Conservation (phyloP, 805 yeast species). For the Candida tammaniensis region DNA sequence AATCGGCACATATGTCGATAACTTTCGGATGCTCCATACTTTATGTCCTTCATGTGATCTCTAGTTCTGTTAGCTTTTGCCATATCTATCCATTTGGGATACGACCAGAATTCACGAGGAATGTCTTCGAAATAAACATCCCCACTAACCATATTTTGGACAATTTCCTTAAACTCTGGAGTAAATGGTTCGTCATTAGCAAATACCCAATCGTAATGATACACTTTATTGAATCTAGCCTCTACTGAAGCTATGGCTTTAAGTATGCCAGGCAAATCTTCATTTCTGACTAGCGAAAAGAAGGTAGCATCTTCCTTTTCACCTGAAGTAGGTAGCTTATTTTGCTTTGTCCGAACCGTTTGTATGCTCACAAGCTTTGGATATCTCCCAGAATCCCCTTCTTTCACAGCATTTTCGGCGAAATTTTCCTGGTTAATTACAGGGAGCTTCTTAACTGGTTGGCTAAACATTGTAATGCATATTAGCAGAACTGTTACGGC, state of each 20-base stretch:
- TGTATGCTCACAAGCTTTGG: no score
- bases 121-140: slow-evolving; percentile 59
- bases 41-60: slow-evolving; percentile 24
- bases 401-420: no score
- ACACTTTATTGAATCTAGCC: slow-evolving; percentile 46
- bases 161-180: slow-evolving; percentile 49
- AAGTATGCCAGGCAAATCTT: slow-evolving; percentile 13
- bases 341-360: no score
- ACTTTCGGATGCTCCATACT: slow-evolving; percentile 57
- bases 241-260: slow-evolving; percentile 22
- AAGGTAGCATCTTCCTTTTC: slow-evolving; percentile 19
- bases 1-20: slow-evolving; percentile 70
- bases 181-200: slow-evolving; percentile 65
- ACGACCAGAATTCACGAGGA: slow-evolving; percentile 62
- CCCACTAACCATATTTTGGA: slow-evolving; percentile 54
- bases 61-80: slow-evolving; percentile 15
- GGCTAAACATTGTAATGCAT: no score
- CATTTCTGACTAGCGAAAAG: slow-evolving; percentile 16
- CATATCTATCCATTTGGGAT: slow-evolving; percentile 62
- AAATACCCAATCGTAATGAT: slow-evolving; percentile 76
- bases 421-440: no score
- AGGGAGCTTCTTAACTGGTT: no score
- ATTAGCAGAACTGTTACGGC: no score
- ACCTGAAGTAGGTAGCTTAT: no score
- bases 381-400: no score